phyloP scores from a whole-genome alignment of 2,329 filamentous ascomycete species.

The Lachnellula occidentalis region DNA sequence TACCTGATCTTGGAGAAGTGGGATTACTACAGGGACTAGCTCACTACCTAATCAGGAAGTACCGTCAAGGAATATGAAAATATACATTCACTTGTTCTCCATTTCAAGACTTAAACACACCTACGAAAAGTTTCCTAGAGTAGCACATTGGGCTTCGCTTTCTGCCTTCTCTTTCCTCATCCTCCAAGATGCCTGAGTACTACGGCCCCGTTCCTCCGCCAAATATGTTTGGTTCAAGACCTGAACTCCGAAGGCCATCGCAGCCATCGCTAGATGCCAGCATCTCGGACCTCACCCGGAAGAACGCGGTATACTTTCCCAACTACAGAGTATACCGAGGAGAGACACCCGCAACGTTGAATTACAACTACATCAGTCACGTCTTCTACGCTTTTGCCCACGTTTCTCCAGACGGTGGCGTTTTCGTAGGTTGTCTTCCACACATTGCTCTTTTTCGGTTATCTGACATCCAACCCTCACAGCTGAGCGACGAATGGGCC shows the following conservation, averaged over 20 bases:
- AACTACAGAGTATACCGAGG: slow-evolving; percentile 69
- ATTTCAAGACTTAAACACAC: background rate
- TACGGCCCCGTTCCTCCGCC: slow-evolving; percentile 23
- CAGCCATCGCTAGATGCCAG: slow-evolving; percentile 27
- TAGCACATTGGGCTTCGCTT: background rate
- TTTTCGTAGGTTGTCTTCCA: slow-evolving; percentile 56
- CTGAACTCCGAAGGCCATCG: slow-evolving; percentile 26
- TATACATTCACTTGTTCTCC: slow-evolving; percentile 3
- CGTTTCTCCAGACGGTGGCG: slow-evolving; percentile 64
- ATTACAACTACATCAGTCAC: slow-evolving; percentile 71
- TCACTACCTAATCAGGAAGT: slow-evolving; percentile 3
- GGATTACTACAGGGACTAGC: background rate
- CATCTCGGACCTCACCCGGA: slow-evolving; percentile 46
- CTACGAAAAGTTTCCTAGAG: background rate
- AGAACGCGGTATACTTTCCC: slow-evolving; percentile 81
- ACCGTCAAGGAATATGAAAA: slow-evolving; percentile 8
- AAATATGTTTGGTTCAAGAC: slow-evolving; percentile 24
- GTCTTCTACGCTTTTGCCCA: slow-evolving; percentile 81
- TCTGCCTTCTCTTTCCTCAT: background rate
- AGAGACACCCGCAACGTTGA: slow-evolving; percentile 67
- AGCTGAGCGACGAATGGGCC: slow-evolving; percentile 77
- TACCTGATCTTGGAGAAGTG: slow-evolving; percentile 2
- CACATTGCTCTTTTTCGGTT: background rate
- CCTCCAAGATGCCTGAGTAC: slow-evolving; percentile 20
- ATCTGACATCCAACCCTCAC: slow-evolving; percentile 9